Percentiles rank a stretch among this genome's conserved stretches.
phyloP scores from a whole-genome alignment of 2,329 filamentous ascomycete genomes.

The Fusarium xylarioides region DNA sequence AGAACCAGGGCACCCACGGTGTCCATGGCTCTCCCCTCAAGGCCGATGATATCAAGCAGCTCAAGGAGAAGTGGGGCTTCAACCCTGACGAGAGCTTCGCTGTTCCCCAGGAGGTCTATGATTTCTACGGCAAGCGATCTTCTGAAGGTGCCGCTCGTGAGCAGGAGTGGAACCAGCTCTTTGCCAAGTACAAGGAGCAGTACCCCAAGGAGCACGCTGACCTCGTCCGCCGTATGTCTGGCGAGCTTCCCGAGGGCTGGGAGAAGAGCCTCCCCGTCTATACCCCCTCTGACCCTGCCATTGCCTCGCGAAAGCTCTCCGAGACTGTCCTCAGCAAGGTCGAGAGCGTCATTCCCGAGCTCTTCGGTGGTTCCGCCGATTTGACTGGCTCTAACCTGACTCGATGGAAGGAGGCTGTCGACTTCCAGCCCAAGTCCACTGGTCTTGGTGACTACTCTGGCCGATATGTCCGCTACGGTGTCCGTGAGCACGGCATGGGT shows the following conservation, averaged over 20 bases:
- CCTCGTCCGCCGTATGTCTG: slow-evolving; percentile 79
- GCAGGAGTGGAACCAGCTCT: slow-evolving; percentile 93
- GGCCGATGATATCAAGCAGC: slow-evolving; percentile 89
- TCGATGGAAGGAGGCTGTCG: slow-evolving; percentile 93
- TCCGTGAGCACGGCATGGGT: slow-evolving; percentile 92
- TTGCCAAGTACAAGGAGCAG: slow-evolving; percentile 84
- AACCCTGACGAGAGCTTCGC: slow-evolving; percentile 92
- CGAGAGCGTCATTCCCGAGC: slow-evolving; percentile 83
- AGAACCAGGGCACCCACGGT: slow-evolving; percentile 90
- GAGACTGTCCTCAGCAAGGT: slow-evolving; percentile 93
- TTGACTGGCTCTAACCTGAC: slow-evolving; percentile 99
- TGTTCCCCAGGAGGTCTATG: slow-evolving; percentile 94
- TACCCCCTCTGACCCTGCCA: slow-evolving; percentile 82
- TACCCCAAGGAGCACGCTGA: slow-evolving; percentile 83
- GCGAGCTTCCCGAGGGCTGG: slow-evolving; percentile 94
- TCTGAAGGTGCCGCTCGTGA: slow-evolving; percentile 88
- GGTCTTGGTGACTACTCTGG: slow-evolving; percentile 90
- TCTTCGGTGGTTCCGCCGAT: slow-evolving; percentile 96
- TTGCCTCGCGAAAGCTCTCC: slow-evolving; percentile 95
- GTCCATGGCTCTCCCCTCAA: slow-evolving; percentile 98
- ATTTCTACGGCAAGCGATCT: slow-evolving; percentile 85
- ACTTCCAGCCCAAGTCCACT: slow-evolving; percentile 92
- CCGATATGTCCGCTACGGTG: slow-evolving; percentile 92
- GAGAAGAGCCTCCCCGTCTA: slow-evolving; percentile 93
- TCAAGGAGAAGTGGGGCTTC: slow-evolving; percentile 97